Evolutionary conservation across 164 flowering plant species (phyloP).

Genomic region (Magnolia kwangsiensis): DNA sequence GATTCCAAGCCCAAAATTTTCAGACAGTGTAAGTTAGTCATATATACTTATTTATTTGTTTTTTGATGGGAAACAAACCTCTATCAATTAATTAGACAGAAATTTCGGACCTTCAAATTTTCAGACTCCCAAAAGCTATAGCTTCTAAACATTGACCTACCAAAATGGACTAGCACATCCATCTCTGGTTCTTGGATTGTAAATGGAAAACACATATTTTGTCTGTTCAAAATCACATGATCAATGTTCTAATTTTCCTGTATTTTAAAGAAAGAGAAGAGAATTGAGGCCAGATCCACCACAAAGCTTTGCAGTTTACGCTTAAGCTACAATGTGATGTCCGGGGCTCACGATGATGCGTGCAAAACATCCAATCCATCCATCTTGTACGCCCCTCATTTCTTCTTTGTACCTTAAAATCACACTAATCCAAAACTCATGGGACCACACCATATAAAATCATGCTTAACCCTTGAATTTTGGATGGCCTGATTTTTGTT

Average conservation of each 20-base stretch:
- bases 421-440: neutral
- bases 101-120: neutral
- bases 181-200: neutral
- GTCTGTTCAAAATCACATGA: neutral
- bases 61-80: neutral
- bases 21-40: slow-evolving; percentile 79
- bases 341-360: neutral
- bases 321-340: no score
- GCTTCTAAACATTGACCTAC: slow-evolving; percentile 3
- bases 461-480: neutral
- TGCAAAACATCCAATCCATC: neutral
- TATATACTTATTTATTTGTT: no score
- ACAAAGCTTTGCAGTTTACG: no score
- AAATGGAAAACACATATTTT: no score
- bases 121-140: slow-evolving; percentile 1
- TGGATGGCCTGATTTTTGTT: neutral
- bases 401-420: neutral
- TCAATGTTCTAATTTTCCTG: neutral
- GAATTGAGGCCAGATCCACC: neutral
- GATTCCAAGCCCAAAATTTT: slow-evolving; percentile 86
- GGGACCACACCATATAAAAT: neutral
- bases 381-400: no score
- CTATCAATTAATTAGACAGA: neutral
- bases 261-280: neutral
- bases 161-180: neutral